Evolutionary conservation across 768 basidiomycete genomes (phyloP).

Genomic region (Suillus sp.): DNA sequence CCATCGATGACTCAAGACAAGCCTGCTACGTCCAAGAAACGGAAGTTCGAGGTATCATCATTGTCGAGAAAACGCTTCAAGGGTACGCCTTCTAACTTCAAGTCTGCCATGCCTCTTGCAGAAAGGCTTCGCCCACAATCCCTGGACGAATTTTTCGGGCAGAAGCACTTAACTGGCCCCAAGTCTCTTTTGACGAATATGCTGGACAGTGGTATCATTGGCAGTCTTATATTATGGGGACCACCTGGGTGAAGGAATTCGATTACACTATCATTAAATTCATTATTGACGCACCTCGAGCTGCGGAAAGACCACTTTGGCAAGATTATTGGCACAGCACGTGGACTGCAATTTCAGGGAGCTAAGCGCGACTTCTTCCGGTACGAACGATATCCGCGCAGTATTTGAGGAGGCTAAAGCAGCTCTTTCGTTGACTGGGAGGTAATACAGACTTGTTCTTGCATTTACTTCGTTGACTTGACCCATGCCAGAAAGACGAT

Average conservation of each 20-base stretch:
- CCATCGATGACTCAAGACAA: not conserved
- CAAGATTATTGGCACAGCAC: slow-evolving; percentile 64
- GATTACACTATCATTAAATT: not conserved
- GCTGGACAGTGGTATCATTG: slow-evolving; percentile 51
- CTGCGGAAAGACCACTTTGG: slow-evolving; percentile 77
- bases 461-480: slow-evolving; percentile 4
- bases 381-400: slow-evolving; percentile 69
- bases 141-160: slow-evolving; percentile 73
- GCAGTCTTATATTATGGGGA: slow-evolving; percentile 74
- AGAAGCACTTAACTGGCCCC: slow-evolving; percentile 59
- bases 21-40: slow-evolving; percentile 33
- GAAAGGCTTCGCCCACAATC: slow-evolving; percentile 69
- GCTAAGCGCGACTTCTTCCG: slow-evolving; percentile 70
- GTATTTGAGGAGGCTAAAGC: slow-evolving; percentile 78
- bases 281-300: slow-evolving; percentile 30
- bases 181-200: slow-evolving; percentile 58
- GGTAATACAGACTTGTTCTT: slow-evolving; percentile 37
- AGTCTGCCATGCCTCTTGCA: slow-evolving; percentile 58
- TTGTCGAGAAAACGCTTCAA: slow-evolving; percentile 24
- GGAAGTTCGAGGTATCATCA: slow-evolving; percentile 24
- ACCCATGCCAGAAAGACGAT: slow-evolving; percentile 57
- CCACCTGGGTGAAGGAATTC: slow-evolving; percentile 58
- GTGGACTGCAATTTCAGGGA: slow-evolving; percentile 70
- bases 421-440: slow-evolving; percentile 62
- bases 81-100: slow-evolving; percentile 25